phyloP scores from a whole-genome alignment of 2,329 filamentous ascomycete genomes.

The Xylariaceae sp. region DNA sequence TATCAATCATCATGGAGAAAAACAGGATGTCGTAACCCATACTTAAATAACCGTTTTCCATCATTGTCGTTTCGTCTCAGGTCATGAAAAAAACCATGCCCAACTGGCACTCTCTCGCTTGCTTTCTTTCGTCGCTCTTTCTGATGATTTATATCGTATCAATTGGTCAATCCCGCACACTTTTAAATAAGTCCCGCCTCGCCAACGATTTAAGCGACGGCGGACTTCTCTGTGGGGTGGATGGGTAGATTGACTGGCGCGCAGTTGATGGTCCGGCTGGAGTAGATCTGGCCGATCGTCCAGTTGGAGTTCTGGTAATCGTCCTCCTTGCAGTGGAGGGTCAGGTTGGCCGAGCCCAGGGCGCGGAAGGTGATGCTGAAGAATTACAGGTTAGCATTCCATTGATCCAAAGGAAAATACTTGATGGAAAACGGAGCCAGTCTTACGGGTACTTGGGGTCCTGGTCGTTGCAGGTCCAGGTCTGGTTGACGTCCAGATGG shows the following conservation, averaged over 20 bases:
- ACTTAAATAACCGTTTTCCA: background rate
- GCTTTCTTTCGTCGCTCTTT: background rate
- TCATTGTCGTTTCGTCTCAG: background rate
- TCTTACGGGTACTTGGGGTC: slow-evolving; percentile 37
- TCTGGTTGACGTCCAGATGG: slow-evolving; percentile 40
- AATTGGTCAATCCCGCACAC: background rate
- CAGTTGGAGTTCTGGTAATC: slow-evolving; percentile 36
- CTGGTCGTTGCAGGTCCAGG: slow-evolving; percentile 40
- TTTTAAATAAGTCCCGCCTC: background rate
- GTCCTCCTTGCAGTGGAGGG: slow-evolving; percentile 32
- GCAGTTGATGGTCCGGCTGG: slow-evolving; percentile 31
- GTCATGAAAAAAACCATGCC: background rate
- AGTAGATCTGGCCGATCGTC: slow-evolving; percentile 37
- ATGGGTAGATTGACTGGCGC: slow-evolving; percentile 27
- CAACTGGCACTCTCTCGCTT: background rate
- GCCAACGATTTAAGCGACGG: slow-evolving; percentile 33
- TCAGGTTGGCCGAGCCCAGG: slow-evolving; percentile 30
- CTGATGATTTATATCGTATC: background rate
- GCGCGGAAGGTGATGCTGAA: slow-evolving; percentile 30
- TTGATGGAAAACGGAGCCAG: background rate
- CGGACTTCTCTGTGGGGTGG: slow-evolving; percentile 31
- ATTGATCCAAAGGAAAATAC: background rate
- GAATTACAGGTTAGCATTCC: background rate
- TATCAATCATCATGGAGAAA: background rate
- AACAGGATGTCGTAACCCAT: background rate